These are phyloP conservation scores for Neovahlkampfia damariscottae DNA, from an alignment of 78 protist genomes.

Conservation along the genomic window DNA sequence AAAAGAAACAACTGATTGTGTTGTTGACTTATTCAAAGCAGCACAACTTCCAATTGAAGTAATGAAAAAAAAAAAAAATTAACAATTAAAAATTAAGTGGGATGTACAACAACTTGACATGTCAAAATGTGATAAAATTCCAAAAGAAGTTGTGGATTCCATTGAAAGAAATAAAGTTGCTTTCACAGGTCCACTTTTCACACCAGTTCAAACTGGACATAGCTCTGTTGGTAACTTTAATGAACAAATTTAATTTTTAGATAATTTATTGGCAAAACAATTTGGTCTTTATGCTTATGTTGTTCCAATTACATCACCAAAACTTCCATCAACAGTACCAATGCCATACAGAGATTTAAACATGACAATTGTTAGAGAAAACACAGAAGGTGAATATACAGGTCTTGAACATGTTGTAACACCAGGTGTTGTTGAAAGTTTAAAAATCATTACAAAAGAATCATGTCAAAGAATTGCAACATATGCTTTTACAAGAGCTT, in stretches of 20 bases:
- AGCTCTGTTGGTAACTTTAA: conserved; percentile 15
- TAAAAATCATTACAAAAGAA: conserved; percentile 52
- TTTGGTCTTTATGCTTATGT: conserved; percentile 10
- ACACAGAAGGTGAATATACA: conserved; percentile 74
- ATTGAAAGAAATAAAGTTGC: conserved; percentile 43
- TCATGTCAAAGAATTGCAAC: conserved; percentile 53
- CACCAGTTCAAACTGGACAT: conserved; percentile 13
- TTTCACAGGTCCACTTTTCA: conserved; percentile 13
- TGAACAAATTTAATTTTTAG: no score
- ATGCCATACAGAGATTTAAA: conserved; percentile 57
- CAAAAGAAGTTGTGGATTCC: conserved; percentile 36
- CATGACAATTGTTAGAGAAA: conserved; percentile 63
- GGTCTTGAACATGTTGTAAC: conserved; percentile 46
- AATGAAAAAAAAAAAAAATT: no score
- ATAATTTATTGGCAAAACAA: conserved; percentile 40
- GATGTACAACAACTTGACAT: no score
- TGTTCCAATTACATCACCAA: conserved; percentile 59
- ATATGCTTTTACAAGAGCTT: conserved; percentile 60
- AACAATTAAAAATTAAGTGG: no score
- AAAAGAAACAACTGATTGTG: conserved; percentile 49
- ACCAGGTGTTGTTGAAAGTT: conserved; percentile 30
- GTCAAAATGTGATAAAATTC: no score
- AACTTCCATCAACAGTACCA: conserved; percentile 47
- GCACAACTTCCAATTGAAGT: conserved; percentile 55
- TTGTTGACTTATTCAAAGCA: conserved; percentile 44